Conservation (phyloP, 345 rosid species). For the Dimocarpus longan region DNA sequence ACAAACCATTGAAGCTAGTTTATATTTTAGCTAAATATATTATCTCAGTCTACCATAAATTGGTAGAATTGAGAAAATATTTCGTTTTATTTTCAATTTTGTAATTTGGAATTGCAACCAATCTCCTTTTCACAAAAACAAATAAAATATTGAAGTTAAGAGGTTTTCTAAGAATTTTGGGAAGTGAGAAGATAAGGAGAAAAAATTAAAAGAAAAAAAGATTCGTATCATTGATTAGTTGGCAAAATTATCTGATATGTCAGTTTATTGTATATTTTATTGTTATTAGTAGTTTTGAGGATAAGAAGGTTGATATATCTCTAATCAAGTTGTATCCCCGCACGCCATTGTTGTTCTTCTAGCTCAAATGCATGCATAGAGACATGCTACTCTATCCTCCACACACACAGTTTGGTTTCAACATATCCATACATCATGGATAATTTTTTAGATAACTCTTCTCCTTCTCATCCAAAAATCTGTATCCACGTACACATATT, state of each 20-base stretch:
- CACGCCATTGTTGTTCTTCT: conserved; percentile 16
- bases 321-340: not conserved
- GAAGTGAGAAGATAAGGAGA: not conserved
- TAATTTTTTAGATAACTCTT: not conserved
- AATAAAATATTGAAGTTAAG: too few species aligned
- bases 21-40: too few species aligned
- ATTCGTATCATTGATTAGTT: not conserved
- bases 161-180: not conserved
- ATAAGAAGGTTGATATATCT: conserved; percentile 7
- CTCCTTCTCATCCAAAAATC: conserved; percentile 3
- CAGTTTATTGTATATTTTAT: not conserved
- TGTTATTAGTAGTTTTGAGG: not conserved
- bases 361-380: not conserved
- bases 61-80: too few species aligned
- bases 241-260: not conserved
- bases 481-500: not conserved
- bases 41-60: too few species aligned
- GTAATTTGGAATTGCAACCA: too few species aligned
- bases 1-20: too few species aligned
- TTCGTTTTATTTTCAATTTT: too few species aligned
- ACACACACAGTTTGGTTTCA: not conserved
- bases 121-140: too few species aligned
- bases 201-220: too few species aligned
- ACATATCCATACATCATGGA: conserved; percentile 4
- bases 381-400: conserved; percentile 7